phyloP scores from a whole-genome alignment of 305 asterid species.

The Stenogyne calaminthoides region DNA sequence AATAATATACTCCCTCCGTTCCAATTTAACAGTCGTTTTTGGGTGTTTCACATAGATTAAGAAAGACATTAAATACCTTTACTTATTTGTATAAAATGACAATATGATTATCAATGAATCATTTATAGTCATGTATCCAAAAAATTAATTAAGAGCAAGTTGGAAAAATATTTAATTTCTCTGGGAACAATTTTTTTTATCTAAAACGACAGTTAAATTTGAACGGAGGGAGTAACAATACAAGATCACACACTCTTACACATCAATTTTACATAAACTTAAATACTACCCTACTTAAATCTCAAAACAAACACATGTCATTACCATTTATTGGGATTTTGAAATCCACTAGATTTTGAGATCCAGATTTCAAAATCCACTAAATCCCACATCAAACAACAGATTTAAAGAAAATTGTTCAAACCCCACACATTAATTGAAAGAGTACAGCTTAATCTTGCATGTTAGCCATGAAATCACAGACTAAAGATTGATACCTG shows the following conservation, averaged over 20 bases:
- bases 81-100: background rate
- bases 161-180: background rate
- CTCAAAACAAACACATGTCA: background rate
- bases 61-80: background rate
- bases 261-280: background rate
- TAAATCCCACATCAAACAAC: background rate
- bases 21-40: background rate
- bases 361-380: background rate
- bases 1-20: background rate
- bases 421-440: background rate
- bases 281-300: background rate
- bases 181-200: background rate
- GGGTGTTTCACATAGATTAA: background rate
- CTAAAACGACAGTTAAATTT: no score
- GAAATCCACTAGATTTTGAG: background rate
- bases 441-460: background rate
- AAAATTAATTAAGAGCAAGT: background rate
- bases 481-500: slow-evolving; percentile 52
- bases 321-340: background rate
- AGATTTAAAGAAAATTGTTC: slow-evolving; percentile 3
- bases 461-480: slow-evolving; percentile 9
- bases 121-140: no score
- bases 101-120: background rate
- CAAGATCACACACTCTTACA: background rate
- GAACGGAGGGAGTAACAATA: background rate